phyloP scores from a whole-genome alignment of 257 asterid genomes.

The Solanum pimpinellifolium region DNA sequence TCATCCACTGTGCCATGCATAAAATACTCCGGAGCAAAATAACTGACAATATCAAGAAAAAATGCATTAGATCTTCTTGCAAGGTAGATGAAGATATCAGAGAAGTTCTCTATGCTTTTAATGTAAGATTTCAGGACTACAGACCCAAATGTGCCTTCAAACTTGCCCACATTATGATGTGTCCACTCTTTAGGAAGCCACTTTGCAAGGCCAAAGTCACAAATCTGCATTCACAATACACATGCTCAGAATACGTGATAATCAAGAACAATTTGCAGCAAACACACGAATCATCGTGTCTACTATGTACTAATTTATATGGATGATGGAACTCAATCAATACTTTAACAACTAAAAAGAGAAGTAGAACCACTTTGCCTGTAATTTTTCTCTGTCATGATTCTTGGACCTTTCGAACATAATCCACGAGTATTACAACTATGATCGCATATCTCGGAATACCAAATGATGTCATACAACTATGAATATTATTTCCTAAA shows the following conservation, averaged over 20 bases:
- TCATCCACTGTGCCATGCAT: conserved; percentile 68
- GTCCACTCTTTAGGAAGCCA: conserved; percentile 71
- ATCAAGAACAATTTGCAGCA: background rate
- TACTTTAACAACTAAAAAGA: background rate
- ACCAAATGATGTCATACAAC: background rate
- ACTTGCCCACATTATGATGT: conserved; percentile 44
- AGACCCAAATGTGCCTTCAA: conserved; percentile 82
- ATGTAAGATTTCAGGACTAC: conserved; percentile 3
- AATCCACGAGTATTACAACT: background rate
- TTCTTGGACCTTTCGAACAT: background rate
- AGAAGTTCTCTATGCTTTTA: background rate
- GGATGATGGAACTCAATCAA: background rate
- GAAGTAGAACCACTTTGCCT: background rate
- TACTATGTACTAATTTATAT: background rate
- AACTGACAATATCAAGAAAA: conserved; percentile 17
- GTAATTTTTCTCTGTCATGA: background rate
- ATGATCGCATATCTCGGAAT: background rate
- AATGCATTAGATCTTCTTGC: background rate
- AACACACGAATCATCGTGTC: background rate
- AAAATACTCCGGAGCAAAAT: conserved; percentile 74
- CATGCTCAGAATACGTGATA: background rate
- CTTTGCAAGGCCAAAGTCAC: conserved; percentile 78
- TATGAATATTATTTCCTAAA: background rate
- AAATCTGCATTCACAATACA: conserved; percentile 26
- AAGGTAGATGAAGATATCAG: background rate